These are phyloP conservation scores for Pichia insulana DNA, from an alignment of 805 yeast genomes.

Conservation along the genomic window DNA sequence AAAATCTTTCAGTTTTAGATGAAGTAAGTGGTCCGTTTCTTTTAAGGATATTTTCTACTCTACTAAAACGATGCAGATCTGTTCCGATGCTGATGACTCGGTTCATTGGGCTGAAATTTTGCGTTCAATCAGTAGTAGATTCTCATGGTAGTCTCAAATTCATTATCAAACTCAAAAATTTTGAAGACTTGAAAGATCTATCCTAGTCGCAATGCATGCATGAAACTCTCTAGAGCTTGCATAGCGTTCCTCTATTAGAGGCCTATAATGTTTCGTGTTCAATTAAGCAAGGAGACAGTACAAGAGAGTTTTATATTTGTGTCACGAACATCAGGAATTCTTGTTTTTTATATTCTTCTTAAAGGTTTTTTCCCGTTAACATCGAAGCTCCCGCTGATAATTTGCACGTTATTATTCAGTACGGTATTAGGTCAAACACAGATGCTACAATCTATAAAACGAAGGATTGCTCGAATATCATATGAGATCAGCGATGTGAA, in stretches of 20 bases:
- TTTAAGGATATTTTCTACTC: slow-evolving; percentile 37
- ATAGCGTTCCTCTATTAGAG: too few relatives aligned
- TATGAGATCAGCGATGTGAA: slow-evolving; percentile 5
- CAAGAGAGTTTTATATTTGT: slow-evolving; percentile 21
- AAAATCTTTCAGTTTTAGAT: slow-evolving; percentile 30
- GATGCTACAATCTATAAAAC: slow-evolving; percentile 16
- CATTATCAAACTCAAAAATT: too few relatives aligned
- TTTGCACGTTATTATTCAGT: slow-evolving; percentile 24
- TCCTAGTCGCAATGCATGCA: too few relatives aligned
- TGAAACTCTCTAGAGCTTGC: too few relatives aligned
- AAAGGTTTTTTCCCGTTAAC: slow-evolving; percentile 7
- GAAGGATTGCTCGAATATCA: slow-evolving; percentile 3
- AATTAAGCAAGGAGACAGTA: background rate
- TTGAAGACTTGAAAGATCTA: background rate
- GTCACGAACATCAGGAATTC: slow-evolving; percentile 23
- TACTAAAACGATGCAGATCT: slow-evolving; percentile 40
- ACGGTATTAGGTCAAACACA: slow-evolving; percentile 21
- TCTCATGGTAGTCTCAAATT: too few relatives aligned
- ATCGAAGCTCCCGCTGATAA: slow-evolving; percentile 15
- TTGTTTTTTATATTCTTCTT: slow-evolving; percentile 19
- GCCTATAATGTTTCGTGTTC: background rate
- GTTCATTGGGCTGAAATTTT: slow-evolving; percentile 12
- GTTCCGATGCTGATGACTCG: slow-evolving; percentile 44
- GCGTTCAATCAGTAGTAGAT: too few relatives aligned
- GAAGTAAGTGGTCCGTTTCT: slow-evolving; percentile 27